Conservation (phyloP, 2,329 filamentous ascomycete species). For the Triangularia verruculosa region DNA sequence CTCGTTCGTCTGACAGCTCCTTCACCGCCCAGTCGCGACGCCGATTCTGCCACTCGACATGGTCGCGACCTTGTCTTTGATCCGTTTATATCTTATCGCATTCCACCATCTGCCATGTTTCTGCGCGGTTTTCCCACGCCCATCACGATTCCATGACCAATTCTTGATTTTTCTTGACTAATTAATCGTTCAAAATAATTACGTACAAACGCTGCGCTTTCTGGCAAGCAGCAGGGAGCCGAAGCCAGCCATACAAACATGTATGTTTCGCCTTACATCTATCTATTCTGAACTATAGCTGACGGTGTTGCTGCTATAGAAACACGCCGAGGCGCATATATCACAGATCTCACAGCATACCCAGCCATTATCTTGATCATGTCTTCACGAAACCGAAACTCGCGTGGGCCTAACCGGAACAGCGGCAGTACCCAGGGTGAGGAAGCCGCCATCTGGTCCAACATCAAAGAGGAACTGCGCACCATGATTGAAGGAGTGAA, state of each 20-base stretch:
- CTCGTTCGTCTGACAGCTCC: not conserved
- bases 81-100: not conserved
- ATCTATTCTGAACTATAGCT: not conserved
- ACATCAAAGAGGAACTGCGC: slow-evolving; percentile 38
- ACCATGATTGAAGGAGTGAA: slow-evolving; percentile 38
- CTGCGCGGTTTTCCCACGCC: not conserved
- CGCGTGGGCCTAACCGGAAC: slow-evolving; percentile 37
- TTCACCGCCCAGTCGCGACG: not conserved
- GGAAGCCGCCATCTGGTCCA: slow-evolving; percentile 42
- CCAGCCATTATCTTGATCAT: slow-evolving; percentile 15
- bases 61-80: not conserved
- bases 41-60: not conserved
- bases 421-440: slow-evolving; percentile 41
- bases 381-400: slow-evolving; percentile 31
- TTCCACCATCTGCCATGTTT: not conserved
- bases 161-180: not conserved
- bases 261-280: not conserved
- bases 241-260: not conserved
- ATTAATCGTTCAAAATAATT: not conserved
- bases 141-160: not conserved
- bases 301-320: not conserved
- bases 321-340: not conserved
- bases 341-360: not conserved
- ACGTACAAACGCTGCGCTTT: not conserved
- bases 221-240: not conserved